These are phyloP conservation scores for Xylaria sp. DNA, from an alignment of 2,329 filamentous ascomycete genomes.

Conservation along the genomic window DNA sequence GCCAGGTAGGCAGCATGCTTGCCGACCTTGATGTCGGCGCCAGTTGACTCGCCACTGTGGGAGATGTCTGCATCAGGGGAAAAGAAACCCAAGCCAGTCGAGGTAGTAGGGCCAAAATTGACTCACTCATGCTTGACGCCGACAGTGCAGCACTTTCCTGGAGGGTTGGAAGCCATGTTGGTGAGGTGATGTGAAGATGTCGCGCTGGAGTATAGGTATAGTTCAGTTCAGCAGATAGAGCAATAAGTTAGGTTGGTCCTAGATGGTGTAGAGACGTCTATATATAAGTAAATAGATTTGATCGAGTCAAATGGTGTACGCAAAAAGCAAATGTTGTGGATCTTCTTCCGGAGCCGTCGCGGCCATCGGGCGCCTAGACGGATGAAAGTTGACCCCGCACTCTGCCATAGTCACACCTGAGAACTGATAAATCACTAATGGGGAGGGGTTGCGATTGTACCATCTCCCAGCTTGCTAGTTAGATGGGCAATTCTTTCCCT, in stretches of 20 bases:
- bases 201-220: background rate
- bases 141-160: constrained; percentile 62
- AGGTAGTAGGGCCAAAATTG: background rate
- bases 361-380: background rate
- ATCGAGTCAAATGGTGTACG: background rate
- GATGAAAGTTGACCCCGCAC: constrained; percentile 13
- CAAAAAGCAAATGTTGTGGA: background rate
- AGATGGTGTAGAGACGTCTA: background rate
- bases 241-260: constrained; percentile 1
- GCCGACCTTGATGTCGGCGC: constrained; percentile 58
- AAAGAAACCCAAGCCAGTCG: background rate
- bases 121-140: constrained; percentile 66
- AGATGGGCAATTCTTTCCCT: constrained; percentile 3
- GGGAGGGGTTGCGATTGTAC: constrained; percentile 17
- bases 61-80: constrained; percentile 7
- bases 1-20: constrained; percentile 63
- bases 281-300: background rate
- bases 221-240: background rate
- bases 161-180: constrained; percentile 64
- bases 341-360: background rate
- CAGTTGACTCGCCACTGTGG: constrained; percentile 60
- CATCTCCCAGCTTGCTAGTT: constrained; percentile 3
- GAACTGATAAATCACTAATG: background rate
- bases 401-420: background rate
- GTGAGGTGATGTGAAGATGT: background rate